Conservation (phyloP, 2,329 filamentous ascomycete species). For the Thermothelomyces thermophilus region DNA sequence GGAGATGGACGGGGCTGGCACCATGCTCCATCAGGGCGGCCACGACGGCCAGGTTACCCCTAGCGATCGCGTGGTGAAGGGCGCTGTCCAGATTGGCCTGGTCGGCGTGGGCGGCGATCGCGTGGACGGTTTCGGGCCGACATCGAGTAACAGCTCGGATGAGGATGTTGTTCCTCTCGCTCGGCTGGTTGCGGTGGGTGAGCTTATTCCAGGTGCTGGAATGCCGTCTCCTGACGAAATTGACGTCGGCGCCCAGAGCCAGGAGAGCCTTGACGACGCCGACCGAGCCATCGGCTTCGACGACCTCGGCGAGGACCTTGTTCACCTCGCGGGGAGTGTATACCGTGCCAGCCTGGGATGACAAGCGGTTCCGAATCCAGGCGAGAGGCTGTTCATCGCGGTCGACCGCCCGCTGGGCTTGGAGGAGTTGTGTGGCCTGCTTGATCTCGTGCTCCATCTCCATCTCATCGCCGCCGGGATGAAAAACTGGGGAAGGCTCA, state of each 20-base stretch:
- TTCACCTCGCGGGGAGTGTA: conserved; percentile 25
- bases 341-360: conserved; percentile 14
- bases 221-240: conserved; percentile 22
- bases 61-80: conserved; percentile 23
- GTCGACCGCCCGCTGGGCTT: conserved; percentile 17
- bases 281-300: conserved; percentile 24
- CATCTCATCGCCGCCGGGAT: conserved; percentile 7
- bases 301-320: conserved; percentile 23
- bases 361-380: conserved; percentile 20
- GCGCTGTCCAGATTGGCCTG: conserved; percentile 26
- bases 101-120: conserved; percentile 24
- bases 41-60: conserved; percentile 23
- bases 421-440: conserved; percentile 21
- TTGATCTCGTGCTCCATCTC: conserved; percentile 21
- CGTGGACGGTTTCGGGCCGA: conserved; percentile 22
- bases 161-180: conserved; percentile 25
- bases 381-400: conserved; percentile 16
- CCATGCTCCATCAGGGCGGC: conserved; percentile 23
- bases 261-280: conserved; percentile 25
- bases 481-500: background rate
- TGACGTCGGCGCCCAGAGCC: conserved; percentile 26
- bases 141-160: conserved; percentile 22
- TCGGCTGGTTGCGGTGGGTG: conserved; percentile 17
- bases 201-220: conserved; percentile 23
- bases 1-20: conserved; percentile 23